Base-by-base conservation (phyloP, 441 rosid genomes). In the Brassica balearica region DNA sequence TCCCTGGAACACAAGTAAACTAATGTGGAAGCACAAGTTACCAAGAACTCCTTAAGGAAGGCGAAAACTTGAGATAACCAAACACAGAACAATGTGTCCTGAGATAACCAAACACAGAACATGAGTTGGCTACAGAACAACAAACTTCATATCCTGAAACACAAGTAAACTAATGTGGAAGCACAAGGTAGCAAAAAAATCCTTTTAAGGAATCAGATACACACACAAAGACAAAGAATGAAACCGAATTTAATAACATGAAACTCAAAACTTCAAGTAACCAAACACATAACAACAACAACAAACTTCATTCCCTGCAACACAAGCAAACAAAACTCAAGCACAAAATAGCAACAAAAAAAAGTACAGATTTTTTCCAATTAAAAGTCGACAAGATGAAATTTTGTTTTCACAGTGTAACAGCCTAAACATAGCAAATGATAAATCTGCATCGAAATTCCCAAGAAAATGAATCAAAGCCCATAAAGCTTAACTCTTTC, bases 1-100 rank as follows among this genome's bases (percentile, higher is more conserved):
- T 17, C 19, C 82, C 74, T 79, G 71, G 34, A 29, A 38, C 71
- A 69, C 82, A 80, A 74, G 75, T 55, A 74, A 74, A 46, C 68
- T 43, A 14, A 78, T 27, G 43, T 71, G 19, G 19, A 38, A 15
- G 65, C 15, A n/a, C 62, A 20, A 61, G 55, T 32, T 25, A 55
- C 3, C 69, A 29, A 6, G 68, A 51, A 66, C 8, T 9, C 29
- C 66, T 41, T 23, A 23, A 23, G 25, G 25, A 23, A 23, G 25
- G 25, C 25, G 25, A 23, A 23, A 23, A 23, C 3, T 23, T 23
- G 25, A 27, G 48, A 41, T 41, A 41, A 23, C 48, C n/a, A 2
- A 41, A 41, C 48, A 41, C n/a, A 12, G 4, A 17, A 17, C 19
- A 17, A 17, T 17, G 19, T 17, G 19, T 17, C 19, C 19, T 38